Evolutionary conservation across 2,329 filamentous ascomycete genomes (phyloP).

Genomic region (Fusarium sp.): DNA sequence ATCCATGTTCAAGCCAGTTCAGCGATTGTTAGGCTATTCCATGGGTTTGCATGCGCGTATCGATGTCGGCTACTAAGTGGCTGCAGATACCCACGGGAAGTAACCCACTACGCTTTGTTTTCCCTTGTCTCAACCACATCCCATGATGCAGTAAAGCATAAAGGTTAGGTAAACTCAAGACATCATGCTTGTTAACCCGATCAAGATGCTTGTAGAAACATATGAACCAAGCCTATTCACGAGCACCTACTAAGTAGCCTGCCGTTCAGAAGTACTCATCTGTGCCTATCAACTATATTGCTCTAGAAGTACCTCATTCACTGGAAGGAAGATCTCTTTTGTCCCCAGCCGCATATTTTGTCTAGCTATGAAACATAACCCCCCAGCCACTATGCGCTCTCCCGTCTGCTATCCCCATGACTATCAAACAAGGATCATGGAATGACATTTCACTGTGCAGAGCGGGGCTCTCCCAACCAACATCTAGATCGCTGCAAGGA

Average conservation of each 20-base stretch:
- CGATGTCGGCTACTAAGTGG: background rate
- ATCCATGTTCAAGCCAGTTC: background rate
- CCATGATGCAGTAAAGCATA: background rate
- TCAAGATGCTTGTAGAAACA: too few species aligned
- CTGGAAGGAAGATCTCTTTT: accelerated
- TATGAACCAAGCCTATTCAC: too few species aligned
- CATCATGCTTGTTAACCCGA: background rate
- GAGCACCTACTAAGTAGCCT: too few species aligned
- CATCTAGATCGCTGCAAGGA: background rate
- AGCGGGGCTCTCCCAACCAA: background rate
- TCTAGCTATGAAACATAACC: background rate
- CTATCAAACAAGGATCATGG: background rate
- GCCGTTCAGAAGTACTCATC: too few species aligned
- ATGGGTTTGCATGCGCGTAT: background rate
- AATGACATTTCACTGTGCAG: background rate
- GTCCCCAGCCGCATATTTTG: background rate
- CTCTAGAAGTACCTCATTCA: background rate
- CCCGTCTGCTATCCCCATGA: background rate
- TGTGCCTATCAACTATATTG: too few species aligned
- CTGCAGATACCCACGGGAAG: background rate
- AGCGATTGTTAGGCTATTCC: background rate
- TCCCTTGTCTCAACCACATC: background rate
- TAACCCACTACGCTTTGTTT: background rate
- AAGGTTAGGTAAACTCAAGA: too few species aligned
- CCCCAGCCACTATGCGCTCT: background rate